A percentile compares a stretch with the other conserved stretches of the same genome.
Conservation (phyloP, 345 rosid species). For the Kernera saxatilis region DNA sequence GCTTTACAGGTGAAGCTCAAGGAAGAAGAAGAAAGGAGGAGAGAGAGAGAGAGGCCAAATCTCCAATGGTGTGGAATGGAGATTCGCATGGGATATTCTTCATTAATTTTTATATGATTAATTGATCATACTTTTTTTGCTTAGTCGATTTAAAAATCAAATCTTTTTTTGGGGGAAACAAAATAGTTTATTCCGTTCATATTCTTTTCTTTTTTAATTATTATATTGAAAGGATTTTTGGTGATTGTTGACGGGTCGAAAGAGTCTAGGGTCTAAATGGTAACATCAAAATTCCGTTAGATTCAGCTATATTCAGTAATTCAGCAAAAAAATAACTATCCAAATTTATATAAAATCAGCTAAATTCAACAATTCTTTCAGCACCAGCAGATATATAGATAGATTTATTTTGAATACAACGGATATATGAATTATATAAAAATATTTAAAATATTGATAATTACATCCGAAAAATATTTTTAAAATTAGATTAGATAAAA, state of each 20-base stretch:
- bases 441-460: too few species aligned
- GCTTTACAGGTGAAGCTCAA: constrained; percentile 19
- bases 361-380: too few species aligned
- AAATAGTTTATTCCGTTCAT: not conserved
- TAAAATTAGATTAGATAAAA: too few species aligned
- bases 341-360: too few species aligned
- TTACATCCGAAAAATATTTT: too few species aligned
- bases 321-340: too few species aligned
- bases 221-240: not conserved
- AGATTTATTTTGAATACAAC: too few species aligned
- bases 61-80: constrained; percentile 26
- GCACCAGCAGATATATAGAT: too few species aligned
- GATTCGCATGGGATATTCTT: constrained; percentile 30
- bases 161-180: not conserved
- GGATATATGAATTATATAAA: too few species aligned
- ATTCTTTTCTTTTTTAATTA: not conserved
- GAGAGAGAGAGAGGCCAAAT: not conserved
- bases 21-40: constrained; percentile 5
- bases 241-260: not conserved
- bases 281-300: too few species aligned
- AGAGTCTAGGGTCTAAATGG: too few species aligned
- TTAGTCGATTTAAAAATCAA: not conserved
- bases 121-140: not conserved
- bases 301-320: too few species aligned
- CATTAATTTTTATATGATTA: not conserved